Evolutionary conservation across 2,329 filamentous ascomycete genomes (phyloP), one percentile per base, ranked within the genome.

Genomic region (Neobulgaria alba): DNA sequence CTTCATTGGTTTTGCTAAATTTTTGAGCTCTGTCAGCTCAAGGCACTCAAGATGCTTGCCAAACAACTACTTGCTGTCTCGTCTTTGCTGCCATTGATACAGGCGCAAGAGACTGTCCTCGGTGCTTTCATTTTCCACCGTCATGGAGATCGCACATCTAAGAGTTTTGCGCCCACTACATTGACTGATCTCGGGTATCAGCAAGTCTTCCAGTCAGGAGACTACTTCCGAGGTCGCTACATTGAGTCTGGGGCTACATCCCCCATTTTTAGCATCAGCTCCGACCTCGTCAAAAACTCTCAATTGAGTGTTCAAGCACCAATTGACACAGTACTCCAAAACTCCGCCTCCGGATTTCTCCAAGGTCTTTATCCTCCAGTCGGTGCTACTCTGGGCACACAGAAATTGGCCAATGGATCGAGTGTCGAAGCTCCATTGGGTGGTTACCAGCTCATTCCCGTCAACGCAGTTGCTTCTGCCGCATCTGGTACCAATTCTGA

Each of bases 111-210:
- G 36, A 61, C 57, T 1, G 48, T 59, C 19, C 71, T 94, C 12
- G 88, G 87, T 38, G 79, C 82, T 33, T 92, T 89, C 63, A 79
- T 95, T 63, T 94, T 93, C 69, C 79, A 86, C 53, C 83, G 89
- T 33, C 89, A 95, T 66, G 89, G 89, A 43, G 89, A 95, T 63
- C 79, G 89, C 41, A 90, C 87, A 1, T 67, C 85, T 48, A 95
- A 94, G 67, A 69, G 76, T 14, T 77, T 77, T 48, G 69, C 78
- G 33, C 82, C 83, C 10, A 77, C 85, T 19, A 72, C 73, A 50
- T 65, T 95, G 59, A 95, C 89, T 10, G 72, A 82, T 45, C 72
- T 95, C 38, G 89, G 89, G 21, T 87, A 89, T 58, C 66, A 73
- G 35, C 71, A 95, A 66, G 78, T 88, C 51, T 82, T 77, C 63